Evolutionary conservation across 495 filamentous ascomycete species (phyloP), one percentile per base, ranked within the genome.

Genomic region (Penicillium goetzii): DNA sequence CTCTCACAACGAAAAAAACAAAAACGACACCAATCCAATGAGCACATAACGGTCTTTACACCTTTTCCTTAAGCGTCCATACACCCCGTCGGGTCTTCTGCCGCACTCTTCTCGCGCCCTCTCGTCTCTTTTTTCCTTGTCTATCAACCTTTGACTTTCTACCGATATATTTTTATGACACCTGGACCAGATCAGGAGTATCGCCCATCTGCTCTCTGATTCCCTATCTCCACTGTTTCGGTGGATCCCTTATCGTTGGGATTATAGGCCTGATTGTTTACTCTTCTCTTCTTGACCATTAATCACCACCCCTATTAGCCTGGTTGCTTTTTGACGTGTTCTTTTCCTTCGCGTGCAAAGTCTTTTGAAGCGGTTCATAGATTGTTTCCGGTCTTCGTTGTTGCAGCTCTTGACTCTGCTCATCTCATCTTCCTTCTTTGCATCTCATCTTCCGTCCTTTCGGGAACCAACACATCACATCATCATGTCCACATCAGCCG

Each of bases 31-130:
- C 76, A 76, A 84, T 79, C 80, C 71, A 75, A 89, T 89, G 86
- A 86, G 82, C 78, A 79, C 76, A 86, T 89, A 87, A 90, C 85
- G 82, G 85, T 81, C 78, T 76, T 80, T 83, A 80, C 77, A 71
- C 59, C 74, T 78, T 79, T 81, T 81, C 76, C 78, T 59, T 59
- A 63, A 72, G 63, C 71, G 72, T 81, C 79, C 75, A 81, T 71
- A 72, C 78, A 77, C 78, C 81, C 72, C 58, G 65, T 54, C n/a
- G 52, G 83, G 81, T 81, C 75, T 68, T 68, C 76, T 71, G 51
- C 68, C 77, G 78, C 78, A 72, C 68, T 64, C 17, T 34, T 41
- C 30, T 64, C 78, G 80, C 80, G 75, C 81, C 69, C 71, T 73
- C 61, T 68, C 74, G 71, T 67, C 72, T 72, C 63, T 64, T 86